Evolutionary conservation across 2,329 filamentous ascomycete genomes (phyloP).

Genomic region (Colletotrichum cuscutae): DNA sequence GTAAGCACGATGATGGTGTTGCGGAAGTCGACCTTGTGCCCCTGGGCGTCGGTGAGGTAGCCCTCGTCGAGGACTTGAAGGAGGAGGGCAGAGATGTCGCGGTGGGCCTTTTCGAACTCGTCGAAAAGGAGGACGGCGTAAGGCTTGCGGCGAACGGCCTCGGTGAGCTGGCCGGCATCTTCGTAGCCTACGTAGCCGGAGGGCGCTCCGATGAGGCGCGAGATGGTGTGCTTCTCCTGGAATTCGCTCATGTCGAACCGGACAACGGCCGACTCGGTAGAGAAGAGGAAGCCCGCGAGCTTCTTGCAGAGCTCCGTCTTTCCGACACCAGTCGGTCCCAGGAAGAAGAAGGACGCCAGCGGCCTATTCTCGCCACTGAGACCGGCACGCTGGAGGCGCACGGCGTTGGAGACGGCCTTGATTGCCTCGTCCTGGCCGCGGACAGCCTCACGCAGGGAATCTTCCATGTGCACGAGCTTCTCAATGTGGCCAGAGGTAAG

Average conservation of each 20-base stretch:
- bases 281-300: constrained; percentile 92
- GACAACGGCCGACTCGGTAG: constrained; percentile 88
- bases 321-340: constrained; percentile 94
- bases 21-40: constrained; percentile 95
- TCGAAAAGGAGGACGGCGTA: constrained; percentile 96
- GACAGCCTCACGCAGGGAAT: constrained; percentile 83
- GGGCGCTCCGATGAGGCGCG: constrained; percentile 89
- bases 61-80: constrained; percentile 97
- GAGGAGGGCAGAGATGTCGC: constrained; percentile 90
- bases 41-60: constrained; percentile 93
- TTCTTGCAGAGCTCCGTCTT: constrained; percentile 99
- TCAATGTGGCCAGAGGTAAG: constrained; percentile 94
- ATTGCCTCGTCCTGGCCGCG: constrained; percentile 95
- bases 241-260: constrained; percentile 99
- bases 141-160: constrained; percentile 93
- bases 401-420: constrained; percentile 89
- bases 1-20: constrained; percentile 98
- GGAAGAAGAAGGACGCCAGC: constrained; percentile 95
- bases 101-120: constrained; percentile 97
- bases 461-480: constrained; percentile 96
- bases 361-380: constrained; percentile 92
- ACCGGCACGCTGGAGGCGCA: constrained; percentile 92
- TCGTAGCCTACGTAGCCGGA: constrained; percentile 98
- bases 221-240: constrained; percentile 96
- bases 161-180: constrained; percentile 94